Base-by-base conservation (phyloP, 768 basidiomycete genomes). In the Coprinellus aureogranulatus region DNA sequence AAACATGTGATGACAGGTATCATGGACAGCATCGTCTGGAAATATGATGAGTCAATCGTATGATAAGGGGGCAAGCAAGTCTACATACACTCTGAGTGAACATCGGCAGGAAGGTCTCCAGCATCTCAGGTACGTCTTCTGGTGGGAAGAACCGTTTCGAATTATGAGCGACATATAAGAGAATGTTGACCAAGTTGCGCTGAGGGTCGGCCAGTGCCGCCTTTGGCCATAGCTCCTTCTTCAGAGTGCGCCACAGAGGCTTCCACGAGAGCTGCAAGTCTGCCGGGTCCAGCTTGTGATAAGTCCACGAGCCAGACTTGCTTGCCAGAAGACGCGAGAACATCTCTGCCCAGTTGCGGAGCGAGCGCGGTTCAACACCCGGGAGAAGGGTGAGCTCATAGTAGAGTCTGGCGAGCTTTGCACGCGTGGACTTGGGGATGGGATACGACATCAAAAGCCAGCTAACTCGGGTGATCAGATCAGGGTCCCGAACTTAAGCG, bases 401-500 rank as follows among this genome's bases (percentile, higher is more conserved):
- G 71, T 92, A 92, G 48, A 93, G 72, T 37, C 78, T 79, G 14
- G 86, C 88, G 53, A 93, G 82, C 68, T 84, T 86, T 22, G 86
- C 85, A 18, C 91, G 87, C 46, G 83, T 84, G 30, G 83, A 64
- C 57, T 82, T 89, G 44, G 81, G 71, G 64, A 93, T 81, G 2
- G 90, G 91, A 69, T 92, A 93, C 40, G 85, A 84, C 85, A 92
- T 84, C 62, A 87, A 75, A 48, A 92, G 68, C 90, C 91, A 93
- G 70, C 90, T 92, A 59, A 42, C 34, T 34, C 39, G 46, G 22
- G 31, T 10, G 44, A 31, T 49, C 27, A 47, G 46, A 28, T 44
- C 14, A 42, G 34, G 34, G n/a, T 49, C n/a, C 16, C 10, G 31
- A 52, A 22, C 9, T 20, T 18, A 52, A 30, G 30, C 31, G 34